Evolutionary conservation across 805 yeast genomes (phyloP), one percentile per base, ranked within the genome.

Genomic region (Clavispora santaluciae): DNA sequence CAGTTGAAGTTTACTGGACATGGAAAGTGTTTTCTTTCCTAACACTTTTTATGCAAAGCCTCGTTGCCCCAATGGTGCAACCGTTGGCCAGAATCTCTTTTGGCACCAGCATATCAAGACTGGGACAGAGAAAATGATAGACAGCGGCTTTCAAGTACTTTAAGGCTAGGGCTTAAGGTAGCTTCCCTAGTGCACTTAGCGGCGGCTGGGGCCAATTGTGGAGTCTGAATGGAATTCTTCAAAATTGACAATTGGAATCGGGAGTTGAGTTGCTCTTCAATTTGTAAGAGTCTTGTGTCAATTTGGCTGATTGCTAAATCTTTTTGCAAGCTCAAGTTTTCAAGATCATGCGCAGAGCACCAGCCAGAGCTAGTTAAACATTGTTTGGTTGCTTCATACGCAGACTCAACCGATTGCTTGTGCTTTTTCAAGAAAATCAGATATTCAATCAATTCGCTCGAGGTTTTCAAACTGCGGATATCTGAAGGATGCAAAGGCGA

Each of bases 341-440:
- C 60, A 47, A 68, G 56, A 51, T 69, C 73, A 44, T 66, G 63
- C 33, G 46, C 53, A 2, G 71, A 66, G 46, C 73, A 68, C 74
- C 74, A 69, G 2, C 74, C 74, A 24, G 66, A 59, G 34, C 55
- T 57, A 22, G 44, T 41, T 39, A 69, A 57, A 38, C 64, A 57
- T 31, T 52, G 47, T 38, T 53, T 61, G 15, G 73, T 63, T 20
- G 54, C 46, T 28, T 56, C 62, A 45, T 56, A 68, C 3, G 70
- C 68, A 12, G 61, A 62, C 25, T 48, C 53, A 9, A 66, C 59
- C 5, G 63, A 53, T 34, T 50, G 52, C 44, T 64, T 66, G 48
- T 66, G 70, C 40, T 59, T 54, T 18, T 48, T 54, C 41, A 68
- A 54, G 45, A 59, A 68, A 11, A 49, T 43, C 46, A 56, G 60